These are phyloP conservation scores for Pittosporum tobira DNA, from an alignment of 129 eudicot species.

Conservation along the genomic window DNA sequence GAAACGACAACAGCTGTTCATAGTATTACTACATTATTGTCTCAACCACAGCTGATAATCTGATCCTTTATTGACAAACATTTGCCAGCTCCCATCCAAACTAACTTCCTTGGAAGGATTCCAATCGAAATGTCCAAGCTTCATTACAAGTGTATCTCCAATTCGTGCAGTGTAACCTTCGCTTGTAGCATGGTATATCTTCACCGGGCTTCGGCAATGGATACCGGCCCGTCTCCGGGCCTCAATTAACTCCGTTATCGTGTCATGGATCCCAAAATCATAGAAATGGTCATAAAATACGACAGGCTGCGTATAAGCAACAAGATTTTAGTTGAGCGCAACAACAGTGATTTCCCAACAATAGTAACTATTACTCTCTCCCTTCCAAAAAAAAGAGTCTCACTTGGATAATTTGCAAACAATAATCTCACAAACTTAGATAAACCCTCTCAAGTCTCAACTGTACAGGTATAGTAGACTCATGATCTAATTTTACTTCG, in stretches of 20 bases:
- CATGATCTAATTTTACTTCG: background rate
- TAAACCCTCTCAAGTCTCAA: no score
- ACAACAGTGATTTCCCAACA: background rate
- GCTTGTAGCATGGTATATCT: conserved; percentile 45
- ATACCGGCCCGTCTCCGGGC: conserved; percentile 44
- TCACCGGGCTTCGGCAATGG: conserved; percentile 54
- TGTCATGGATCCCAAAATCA: conserved; percentile 49
- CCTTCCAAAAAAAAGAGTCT: no score
- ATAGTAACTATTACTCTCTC: no score
- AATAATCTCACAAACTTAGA: no score
- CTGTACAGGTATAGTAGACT: no score
- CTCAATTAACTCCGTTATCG: conserved; percentile 40
- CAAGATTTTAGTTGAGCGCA: background rate
- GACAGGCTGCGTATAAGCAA: conserved; percentile 37
- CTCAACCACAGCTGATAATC: conserved; percentile 51
- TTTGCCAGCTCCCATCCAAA: conserved; percentile 58
- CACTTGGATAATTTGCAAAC: no score
- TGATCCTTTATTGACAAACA: conserved; percentile 49
- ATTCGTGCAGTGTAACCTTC: conserved; percentile 52
- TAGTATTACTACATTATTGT: conserved; percentile 27
- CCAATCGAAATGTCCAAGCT: conserved; percentile 55
- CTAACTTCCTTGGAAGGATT: conserved; percentile 48
- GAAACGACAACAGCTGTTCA: no score
- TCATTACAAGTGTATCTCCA: conserved; percentile 45
- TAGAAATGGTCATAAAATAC: conserved; percentile 57